Evolutionary conservation across 2,329 filamentous ascomycete genomes (phyloP).

Genomic region (Aspergillus chevalieri): DNA sequence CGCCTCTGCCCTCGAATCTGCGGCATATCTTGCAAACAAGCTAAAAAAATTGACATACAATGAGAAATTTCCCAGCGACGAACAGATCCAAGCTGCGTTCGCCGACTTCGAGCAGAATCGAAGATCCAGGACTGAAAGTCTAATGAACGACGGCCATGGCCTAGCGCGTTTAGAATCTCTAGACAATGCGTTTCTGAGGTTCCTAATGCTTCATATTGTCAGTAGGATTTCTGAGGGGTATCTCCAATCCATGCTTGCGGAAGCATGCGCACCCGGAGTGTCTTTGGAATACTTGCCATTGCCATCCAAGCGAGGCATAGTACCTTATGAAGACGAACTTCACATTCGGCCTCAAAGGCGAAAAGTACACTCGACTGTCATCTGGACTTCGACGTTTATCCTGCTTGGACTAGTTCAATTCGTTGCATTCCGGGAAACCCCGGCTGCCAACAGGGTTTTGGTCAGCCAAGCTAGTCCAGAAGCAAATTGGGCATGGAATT

Average conservation of each 20-base stretch:
- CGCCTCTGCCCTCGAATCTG: constrained; percentile 14
- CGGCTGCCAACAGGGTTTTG: too few relatives aligned
- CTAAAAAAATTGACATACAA: constrained; percentile 4
- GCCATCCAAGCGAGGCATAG: background rate
- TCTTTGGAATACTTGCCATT: constrained; percentile 1
- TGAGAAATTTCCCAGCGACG: background rate
- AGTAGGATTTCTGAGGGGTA: background rate
- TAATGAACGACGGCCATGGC: background rate
- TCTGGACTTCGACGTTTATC: background rate
- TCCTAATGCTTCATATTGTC: constrained; percentile 2
- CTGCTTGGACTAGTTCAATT: background rate
- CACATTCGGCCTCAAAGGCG: background rate
- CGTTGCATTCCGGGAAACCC: background rate
- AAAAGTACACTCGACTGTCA: background rate
- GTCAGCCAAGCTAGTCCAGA: background rate
- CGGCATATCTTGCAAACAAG: constrained; percentile 7
- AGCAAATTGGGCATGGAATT: background rate
- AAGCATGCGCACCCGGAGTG: background rate
- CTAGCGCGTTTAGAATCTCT: constrained; percentile 5
- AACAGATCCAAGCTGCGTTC: constrained; percentile 2
- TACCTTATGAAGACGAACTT: background rate
- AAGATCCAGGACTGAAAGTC: background rate
- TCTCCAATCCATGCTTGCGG: background rate
- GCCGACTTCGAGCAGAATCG: constrained; percentile 1
- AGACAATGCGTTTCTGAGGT: constrained; percentile 4